A percentile compares a stretch with the other conserved stretches of the same genome.
phyloP scores from a whole-genome alignment of 2,329 filamentous ascomycete species.

The Talaromyces rugulosus region DNA sequence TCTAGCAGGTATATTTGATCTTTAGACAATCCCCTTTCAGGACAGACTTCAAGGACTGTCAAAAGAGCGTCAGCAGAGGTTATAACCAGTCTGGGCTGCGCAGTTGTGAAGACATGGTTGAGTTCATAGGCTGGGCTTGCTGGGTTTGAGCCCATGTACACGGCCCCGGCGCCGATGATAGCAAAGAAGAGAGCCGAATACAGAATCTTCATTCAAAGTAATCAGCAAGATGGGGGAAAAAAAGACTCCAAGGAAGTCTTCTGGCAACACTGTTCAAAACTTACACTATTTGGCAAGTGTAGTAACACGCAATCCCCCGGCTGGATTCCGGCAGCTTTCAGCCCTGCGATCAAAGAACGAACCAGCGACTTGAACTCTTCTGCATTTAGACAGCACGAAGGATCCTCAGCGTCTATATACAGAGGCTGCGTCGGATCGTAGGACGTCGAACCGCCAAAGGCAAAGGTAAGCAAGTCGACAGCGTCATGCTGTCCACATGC shows the following conservation, averaged over 20 bases:
- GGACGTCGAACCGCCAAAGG: slow-evolving; percentile 29
- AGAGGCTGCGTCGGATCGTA: slow-evolving; percentile 34
- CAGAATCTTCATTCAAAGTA: slow-evolving; percentile 23
- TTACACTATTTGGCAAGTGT: slow-evolving; percentile 38
- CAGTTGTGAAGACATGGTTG: slow-evolving; percentile 41
- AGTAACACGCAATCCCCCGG: slow-evolving; percentile 41
- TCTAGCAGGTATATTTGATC: neutral
- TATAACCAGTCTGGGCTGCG: slow-evolving; percentile 44
- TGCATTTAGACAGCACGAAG: slow-evolving; percentile 32
- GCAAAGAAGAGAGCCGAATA: slow-evolving; percentile 34
- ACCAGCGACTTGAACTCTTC: slow-evolving; percentile 30
- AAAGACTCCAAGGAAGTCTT: neutral
- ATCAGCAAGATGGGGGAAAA: neutral
- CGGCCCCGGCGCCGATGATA: slow-evolving; percentile 43
- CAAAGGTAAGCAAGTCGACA: slow-evolving; percentile 37
- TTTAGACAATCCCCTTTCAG: neutral
- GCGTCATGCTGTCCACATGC: neutral
- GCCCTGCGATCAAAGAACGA: slow-evolving; percentile 34
- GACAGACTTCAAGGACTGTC: neutral
- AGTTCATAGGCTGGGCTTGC: slow-evolving; percentile 45
- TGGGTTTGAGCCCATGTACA: slow-evolving; percentile 49
- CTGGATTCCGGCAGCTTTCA: slow-evolving; percentile 34
- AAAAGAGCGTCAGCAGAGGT: slow-evolving; percentile 34
- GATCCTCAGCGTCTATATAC: slow-evolving; percentile 39
- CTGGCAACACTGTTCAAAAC: slow-evolving; percentile 12